Evolutionary conservation across 179 eudicot species (phyloP), one percentile per base, ranked within the genome.

Genomic region (Heliamphora pulchella): DNA sequence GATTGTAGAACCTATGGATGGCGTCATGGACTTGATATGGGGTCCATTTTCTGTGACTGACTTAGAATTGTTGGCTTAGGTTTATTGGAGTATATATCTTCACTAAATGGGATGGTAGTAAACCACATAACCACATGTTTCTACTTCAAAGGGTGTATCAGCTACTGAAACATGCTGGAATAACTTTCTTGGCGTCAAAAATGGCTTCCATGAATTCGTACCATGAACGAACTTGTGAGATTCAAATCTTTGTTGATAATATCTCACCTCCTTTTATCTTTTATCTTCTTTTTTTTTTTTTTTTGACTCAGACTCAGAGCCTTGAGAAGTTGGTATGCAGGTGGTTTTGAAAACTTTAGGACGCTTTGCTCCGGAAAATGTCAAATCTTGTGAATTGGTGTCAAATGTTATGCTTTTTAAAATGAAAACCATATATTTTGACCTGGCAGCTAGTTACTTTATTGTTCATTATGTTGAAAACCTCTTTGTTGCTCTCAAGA

Each of bases 401-500:
- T 71, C 47, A 55, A 3, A 72, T 72, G 51, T 72, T 72, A 59
- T 72, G 41, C 61, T 72, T 20, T n/a, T 54, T 72, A n/a, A 8
- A 51, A 51, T 18, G 44, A n/a, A 51, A 18, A 22, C 17, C 3
- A 71, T 71, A 39, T 0, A 71, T 17, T 71, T 72, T 10, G 7
- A 50, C 59, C 22, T 50, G 58, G 59, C 39, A 51, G 44, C 74
- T 70, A 31, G 20, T 72, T 50, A 50, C 51, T 72, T 50, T 50
- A 50, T 50, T 20, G 8, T 20, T 8, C 3, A 72, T 51, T 15
- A 13, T 8, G 9, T 51, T n/a, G 15, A 51, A 20, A 72, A 18
- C 43, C 50, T 72, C 39, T 8, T 47, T 70, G 17, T 72, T 71
- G 3, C 59, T 43, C 17, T 53, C 51, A 20, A 11, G 18, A 74